These are phyloP conservation scores for Aureobasidium sp. DNA, from an alignment of 2,329 filamentous ascomycete species.

Conservation along the genomic window DNA sequence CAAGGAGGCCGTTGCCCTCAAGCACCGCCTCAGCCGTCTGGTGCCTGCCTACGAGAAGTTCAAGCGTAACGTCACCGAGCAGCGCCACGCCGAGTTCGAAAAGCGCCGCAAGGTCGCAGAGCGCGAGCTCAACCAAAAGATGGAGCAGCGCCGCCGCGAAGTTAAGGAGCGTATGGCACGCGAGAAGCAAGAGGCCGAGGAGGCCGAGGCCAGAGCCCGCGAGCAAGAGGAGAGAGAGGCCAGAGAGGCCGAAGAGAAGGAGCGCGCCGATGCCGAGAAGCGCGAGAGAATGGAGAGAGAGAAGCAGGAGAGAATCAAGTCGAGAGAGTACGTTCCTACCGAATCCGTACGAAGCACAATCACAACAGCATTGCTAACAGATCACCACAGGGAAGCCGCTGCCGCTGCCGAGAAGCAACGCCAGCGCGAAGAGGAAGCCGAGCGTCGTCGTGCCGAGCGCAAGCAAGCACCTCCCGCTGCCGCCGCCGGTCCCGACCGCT, in stretches of 20 bases:
- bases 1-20: constrained; percentile 84
- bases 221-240: constrained; percentile 82
- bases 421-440: constrained; percentile 80
- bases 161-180: constrained; percentile 73
- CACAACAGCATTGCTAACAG: constrained; percentile 28
- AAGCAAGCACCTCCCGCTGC: constrained; percentile 31
- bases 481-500: constrained; percentile 31
- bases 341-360: constrained; percentile 16
- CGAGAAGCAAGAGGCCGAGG: constrained; percentile 79
- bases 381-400: constrained; percentile 49
- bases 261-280: constrained; percentile 71
- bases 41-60: constrained; percentile 81
- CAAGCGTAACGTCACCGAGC: constrained; percentile 72
- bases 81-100: constrained; percentile 92
- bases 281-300: constrained; percentile 67
- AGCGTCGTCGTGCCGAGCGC: constrained; percentile 64
- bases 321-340: constrained; percentile 47
- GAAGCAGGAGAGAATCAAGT: constrained; percentile 52
- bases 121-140: constrained; percentile 87
- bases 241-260: constrained; percentile 80
- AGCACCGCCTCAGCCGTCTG: constrained; percentile 81
- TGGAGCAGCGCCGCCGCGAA: constrained; percentile 80
- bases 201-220: constrained; percentile 66
- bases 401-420: constrained; percentile 61
- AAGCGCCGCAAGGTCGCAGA: constrained; percentile 86